Evolutionary conservation across 2,329 filamentous ascomycete species (phyloP), one percentile per base, ranked within the genome.

Genomic region (Rhinocladiella mackenziei): DNA sequence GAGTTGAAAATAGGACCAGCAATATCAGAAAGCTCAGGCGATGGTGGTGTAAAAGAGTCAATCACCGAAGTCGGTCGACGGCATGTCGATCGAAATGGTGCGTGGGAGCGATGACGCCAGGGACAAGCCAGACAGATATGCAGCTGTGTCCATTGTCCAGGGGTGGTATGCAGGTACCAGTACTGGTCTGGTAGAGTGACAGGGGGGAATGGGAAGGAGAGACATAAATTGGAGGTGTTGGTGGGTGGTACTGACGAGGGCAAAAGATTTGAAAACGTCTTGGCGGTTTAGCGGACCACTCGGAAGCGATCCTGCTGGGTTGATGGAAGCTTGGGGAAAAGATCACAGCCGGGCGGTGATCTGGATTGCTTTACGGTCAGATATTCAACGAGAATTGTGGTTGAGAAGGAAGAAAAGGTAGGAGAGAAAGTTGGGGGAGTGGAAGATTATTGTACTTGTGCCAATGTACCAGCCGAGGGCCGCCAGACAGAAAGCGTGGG

Each of bases 191-290:
- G 25, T 26, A 32, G 29, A 34, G 28, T 37, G 32, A 41, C 39
- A 23, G 36, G 32, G 30, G 32, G 33, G n/a, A 42, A 8, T 13
- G 20, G 20, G 13, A 42, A 17, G 18, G n/a, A 22, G 18, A n/a
- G 31, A n/a, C 28, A 19, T 14, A 33, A 38, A 39, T 29, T 22
- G 37, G n/a, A n/a, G 32, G 32, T 35, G 32, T 17, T 30, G 19
- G 18, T 38, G 52, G 40, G 29, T n/a, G 22, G 20, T 19, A 73
- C 88, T 69, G 79, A 95, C 89, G 89, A 95, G 80, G 92, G 92
- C 60, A 96, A 84, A 62, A 94, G 84, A 75, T 94, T 96, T 77
- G 89, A 91, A 84, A 95, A 96, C 89, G 88, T 95, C 74, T 86
- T 95, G 87, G 78, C 84, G 83, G 75, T 77, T 66, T 65, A 65